phyloP scores from a whole-genome alignment of 2,329 filamentous ascomycete species.

The Mycocentrospora acerina region DNA sequence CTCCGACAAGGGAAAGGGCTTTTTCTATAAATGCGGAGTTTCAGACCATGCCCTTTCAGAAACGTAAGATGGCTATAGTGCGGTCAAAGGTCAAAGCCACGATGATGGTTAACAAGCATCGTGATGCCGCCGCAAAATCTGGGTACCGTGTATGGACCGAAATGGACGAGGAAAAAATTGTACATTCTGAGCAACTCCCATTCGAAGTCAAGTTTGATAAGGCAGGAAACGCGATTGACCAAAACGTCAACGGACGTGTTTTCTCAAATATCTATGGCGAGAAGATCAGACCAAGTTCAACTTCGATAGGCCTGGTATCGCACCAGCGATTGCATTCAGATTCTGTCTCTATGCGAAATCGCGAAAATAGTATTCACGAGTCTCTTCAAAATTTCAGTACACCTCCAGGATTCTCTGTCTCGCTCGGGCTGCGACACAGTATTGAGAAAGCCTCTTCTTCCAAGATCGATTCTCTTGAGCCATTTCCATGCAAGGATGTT shows the following conservation, averaged over 20 bases:
- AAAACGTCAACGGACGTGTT: not conserved
- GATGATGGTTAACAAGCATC: conserved; percentile 9
- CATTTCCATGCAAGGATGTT: too few species aligned
- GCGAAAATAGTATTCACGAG: too few species aligned
- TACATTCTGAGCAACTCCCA: conserved; percentile 16
- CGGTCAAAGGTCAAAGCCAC: conserved; percentile 17
- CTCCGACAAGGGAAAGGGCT: not conserved
- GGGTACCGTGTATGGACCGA: conserved; percentile 13
- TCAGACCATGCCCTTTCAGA: conserved; percentile 9
- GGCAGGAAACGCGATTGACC: conserved; percentile 4
- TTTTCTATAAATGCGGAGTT: conserved; percentile 11
- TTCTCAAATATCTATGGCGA: conserved; percentile 14
- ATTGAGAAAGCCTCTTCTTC: too few species aligned
- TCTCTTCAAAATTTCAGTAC: too few species aligned
- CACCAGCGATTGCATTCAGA: too few species aligned
- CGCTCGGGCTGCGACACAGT: too few species aligned
- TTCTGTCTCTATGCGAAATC: too few species aligned
- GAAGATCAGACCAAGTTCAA: too few species aligned
- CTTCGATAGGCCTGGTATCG: too few species aligned
- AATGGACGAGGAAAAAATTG: conserved; percentile 5
- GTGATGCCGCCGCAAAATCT: conserved; percentile 3
- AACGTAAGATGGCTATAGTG: conserved; percentile 5
- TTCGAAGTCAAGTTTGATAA: conserved; percentile 7
- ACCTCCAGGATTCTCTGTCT: too few species aligned
- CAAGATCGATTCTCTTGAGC: too few species aligned